phyloP scores from a whole-genome alignment of 768 basidiomycete species.

The Naganishia onofrii region DNA sequence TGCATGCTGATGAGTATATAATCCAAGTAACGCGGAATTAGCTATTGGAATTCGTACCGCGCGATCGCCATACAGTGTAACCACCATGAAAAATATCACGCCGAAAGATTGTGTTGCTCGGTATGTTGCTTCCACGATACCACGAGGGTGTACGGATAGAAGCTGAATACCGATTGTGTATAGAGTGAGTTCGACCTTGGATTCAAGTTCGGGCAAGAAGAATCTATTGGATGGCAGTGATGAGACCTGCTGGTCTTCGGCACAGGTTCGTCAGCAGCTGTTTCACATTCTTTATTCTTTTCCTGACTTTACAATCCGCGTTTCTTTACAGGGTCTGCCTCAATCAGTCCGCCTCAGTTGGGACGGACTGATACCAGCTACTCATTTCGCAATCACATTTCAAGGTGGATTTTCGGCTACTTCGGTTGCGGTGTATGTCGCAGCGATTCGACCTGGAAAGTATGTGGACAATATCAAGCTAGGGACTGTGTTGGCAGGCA shows the following conservation, averaged over 20 bases:
- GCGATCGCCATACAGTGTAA: not conserved
- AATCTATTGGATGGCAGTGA: constrained; percentile 33
- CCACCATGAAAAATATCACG: constrained; percentile 17
- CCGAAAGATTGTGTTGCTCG: constrained; percentile 16
- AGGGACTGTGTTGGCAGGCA: constrained; percentile 44
- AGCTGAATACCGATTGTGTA: not conserved
- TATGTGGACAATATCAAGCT: constrained; percentile 31
- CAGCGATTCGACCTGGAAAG: constrained; percentile 26
- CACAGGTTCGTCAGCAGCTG: constrained; percentile 20
- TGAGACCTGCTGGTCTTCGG: constrained; percentile 33
- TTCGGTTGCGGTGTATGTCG: constrained; percentile 39
- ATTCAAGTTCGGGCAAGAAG: constrained; percentile 30
- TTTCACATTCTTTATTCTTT: not conserved
- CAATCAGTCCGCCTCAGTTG: constrained; percentile 42
- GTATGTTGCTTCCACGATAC: constrained; percentile 4
- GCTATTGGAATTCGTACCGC: too few species aligned
- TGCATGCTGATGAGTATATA: not conserved
- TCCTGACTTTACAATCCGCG: not conserved
- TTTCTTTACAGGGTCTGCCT: constrained; percentile 34
- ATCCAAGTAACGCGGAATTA: too few species aligned
- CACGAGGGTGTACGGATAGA: not conserved
- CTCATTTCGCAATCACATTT: constrained; percentile 48
- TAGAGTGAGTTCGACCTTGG: constrained; percentile 33
- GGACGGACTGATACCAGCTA: constrained; percentile 35
- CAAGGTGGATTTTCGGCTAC: constrained; percentile 50